Evolutionary conservation across 176 grass and related monocot genomes (phyloP), one percentile per base, ranked within the genome.

Genomic region (Bolboschoenus planiculmis): DNA sequence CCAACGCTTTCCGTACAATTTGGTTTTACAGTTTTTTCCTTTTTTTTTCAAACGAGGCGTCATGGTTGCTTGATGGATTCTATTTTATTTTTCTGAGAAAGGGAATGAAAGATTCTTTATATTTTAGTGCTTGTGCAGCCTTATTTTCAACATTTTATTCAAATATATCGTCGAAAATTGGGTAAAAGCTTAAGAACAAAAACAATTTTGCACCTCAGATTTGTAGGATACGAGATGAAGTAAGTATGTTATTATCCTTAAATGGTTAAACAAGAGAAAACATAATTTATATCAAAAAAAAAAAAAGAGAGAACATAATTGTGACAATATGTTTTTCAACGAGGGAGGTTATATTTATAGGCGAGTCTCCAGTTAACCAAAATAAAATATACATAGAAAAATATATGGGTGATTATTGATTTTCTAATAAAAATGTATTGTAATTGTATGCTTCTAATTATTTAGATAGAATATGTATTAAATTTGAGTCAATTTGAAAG

Each of bases 51-150:
- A 51, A 82, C 20, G 26, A 77, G 46, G 26, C 47, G 7, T 77
- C 72, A 77, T 77, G 13, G 43, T 33, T 75, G 70, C 42, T 74
- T 74, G 71, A 75, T 75, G 48, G 72, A 77, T 31, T 77, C 46
- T 50, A 26, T 51, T 23, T n/a, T 44, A 47, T 51, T 51, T 37
- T 70, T 40, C 65, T 66, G 31, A 66, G 36, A 40, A 70, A 40
- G 33, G 35, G 6, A 1, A 8, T 10, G 35, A 64, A 64, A 70
- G 35, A 42, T 40, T 7, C 65, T 40, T 70, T 39, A 4, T 33
- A 29, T 82, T 81, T 65, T 82, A 82, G 79, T 82, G 79, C 57
- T 64, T 48, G 3, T 20, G 47, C 57, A 82, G 55, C 56, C 24
- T 82, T 82, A 43, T 30, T 46, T 82, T 48, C 24, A 31, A 80